Evolutionary conservation across 75 land plant genomes (phyloP).

Genomic region (Pinus tabuliformis): DNA sequence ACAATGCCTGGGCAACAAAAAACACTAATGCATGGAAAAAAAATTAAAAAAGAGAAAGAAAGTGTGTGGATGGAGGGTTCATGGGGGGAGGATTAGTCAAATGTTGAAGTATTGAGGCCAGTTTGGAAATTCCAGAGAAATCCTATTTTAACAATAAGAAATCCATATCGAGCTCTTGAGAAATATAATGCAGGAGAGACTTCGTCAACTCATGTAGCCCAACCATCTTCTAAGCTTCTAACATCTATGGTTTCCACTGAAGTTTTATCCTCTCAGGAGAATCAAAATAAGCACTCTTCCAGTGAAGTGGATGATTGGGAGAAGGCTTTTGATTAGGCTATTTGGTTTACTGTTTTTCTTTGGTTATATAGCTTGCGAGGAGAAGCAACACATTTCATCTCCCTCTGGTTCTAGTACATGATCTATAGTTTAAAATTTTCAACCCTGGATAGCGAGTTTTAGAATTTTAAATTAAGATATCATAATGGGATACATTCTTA

Average conservation of each 20-base stretch:
- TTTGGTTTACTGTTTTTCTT: too few relatives aligned
- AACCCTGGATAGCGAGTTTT: too few relatives aligned
- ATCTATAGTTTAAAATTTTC: too few relatives aligned
- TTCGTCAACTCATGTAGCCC: constrained; percentile 1
- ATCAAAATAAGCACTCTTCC: neutral
- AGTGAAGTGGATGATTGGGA: constrained; percentile 71
- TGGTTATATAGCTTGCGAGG: too few relatives aligned
- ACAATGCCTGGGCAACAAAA: constrained; percentile 43
- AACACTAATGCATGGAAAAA: constrained; percentile 50
- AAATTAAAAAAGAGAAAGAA: constrained; percentile 24
- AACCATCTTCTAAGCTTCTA: constrained; percentile 2
- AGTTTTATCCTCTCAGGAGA: neutral
- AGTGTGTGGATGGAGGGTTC: constrained; percentile 60
- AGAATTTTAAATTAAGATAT: too few relatives aligned
- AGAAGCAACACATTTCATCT: too few relatives aligned
- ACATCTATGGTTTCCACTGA: neutral
- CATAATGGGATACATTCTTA: too few relatives aligned
- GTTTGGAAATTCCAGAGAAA: constrained; percentile 48
- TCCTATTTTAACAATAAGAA: constrained; percentile 41
- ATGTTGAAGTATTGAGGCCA: constrained; percentile 16
- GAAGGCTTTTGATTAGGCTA: constrained; percentile 42
- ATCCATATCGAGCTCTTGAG: constrained; percentile 68
- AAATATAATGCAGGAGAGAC: constrained; percentile 10
- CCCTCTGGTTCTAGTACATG: too few relatives aligned
- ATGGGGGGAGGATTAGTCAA: constrained; percentile 51